Percentiles rank a stretch among this genome's conserved stretches.
phyloP scores from a whole-genome alignment of 495 filamentous ascomycete genomes.

The Penicillium bialowiezense region DNA sequence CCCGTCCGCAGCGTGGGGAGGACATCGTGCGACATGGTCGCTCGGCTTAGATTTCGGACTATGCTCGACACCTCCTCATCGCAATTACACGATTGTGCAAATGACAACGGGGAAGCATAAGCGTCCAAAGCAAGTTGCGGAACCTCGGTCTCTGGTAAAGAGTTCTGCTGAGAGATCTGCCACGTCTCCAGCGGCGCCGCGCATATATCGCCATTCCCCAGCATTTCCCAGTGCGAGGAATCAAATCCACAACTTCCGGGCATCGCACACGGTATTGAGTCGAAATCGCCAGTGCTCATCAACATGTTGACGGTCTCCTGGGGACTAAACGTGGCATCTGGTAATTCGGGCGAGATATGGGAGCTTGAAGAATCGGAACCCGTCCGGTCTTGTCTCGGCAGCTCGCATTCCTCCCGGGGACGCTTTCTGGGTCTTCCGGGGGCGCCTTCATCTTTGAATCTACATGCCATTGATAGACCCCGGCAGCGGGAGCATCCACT shows the following conservation, averaged over 20 bases:
- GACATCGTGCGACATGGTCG: conserved; percentile 16
- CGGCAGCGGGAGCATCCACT: conserved; percentile 24
- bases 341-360: background rate
- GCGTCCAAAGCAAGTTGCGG: background rate
- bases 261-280: conserved; percentile 14
- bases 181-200: conserved; percentile 15
- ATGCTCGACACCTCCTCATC: conserved; percentile 23
- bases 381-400: conserved; percentile 1
- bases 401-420: conserved; percentile 8
- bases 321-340: background rate
- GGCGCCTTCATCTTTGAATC: conserved; percentile 25
- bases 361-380: conserved; percentile 9
- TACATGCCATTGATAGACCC: conserved; percentile 17
- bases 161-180: conserved; percentile 3
- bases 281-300: conserved; percentile 1
- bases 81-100: conserved; percentile 23
- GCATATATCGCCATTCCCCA: conserved; percentile 13
- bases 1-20: conserved; percentile 18
- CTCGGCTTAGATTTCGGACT: conserved; percentile 18
- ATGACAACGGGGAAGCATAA: conserved; percentile 13
- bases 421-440: conserved; percentile 26
- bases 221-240: conserved; percentile 13
- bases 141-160: background rate
- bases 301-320: conserved; percentile 4
- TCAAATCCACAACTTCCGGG: conserved; percentile 15